Evolutionary conservation across 495 filamentous ascomycete species (phyloP).

Genomic region (Tuber borchii): DNA sequence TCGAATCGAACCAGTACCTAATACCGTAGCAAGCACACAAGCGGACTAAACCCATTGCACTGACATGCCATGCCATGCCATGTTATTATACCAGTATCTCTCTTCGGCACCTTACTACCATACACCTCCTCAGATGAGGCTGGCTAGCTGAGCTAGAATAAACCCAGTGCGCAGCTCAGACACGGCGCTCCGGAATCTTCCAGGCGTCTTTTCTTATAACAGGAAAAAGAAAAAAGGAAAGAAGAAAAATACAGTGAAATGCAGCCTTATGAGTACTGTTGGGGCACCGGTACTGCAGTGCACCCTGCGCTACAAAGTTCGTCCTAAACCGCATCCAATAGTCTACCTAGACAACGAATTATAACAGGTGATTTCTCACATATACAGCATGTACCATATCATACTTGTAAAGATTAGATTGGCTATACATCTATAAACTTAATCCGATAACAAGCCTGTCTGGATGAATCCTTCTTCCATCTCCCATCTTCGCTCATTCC

Average conservation of each 20-base stretch:
- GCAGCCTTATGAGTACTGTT: background rate
- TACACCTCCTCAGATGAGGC: background rate
- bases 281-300: background rate
- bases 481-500: background rate
- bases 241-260: background rate
- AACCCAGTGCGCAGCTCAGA: background rate
- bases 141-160: background rate
- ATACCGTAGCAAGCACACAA: background rate
- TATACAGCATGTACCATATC: background rate
- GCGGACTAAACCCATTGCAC: background rate
- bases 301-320: background rate
- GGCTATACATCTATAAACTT: slow-evolving; percentile 2
- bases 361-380: background rate
- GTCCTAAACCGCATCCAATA: background rate
- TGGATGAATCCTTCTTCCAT: background rate
- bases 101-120: background rate
- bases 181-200: background rate
- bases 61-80: background rate
- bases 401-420: slow-evolving; percentile 6
- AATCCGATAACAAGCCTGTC: background rate
- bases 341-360: background rate
- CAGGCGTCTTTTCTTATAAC: background rate
- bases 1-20: no score
- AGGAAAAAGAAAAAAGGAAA: background rate
- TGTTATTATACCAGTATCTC: no score